Conservation (phyloP, 1,284 basidiomycete species). For the Pisolithus thermaeus region DNA sequence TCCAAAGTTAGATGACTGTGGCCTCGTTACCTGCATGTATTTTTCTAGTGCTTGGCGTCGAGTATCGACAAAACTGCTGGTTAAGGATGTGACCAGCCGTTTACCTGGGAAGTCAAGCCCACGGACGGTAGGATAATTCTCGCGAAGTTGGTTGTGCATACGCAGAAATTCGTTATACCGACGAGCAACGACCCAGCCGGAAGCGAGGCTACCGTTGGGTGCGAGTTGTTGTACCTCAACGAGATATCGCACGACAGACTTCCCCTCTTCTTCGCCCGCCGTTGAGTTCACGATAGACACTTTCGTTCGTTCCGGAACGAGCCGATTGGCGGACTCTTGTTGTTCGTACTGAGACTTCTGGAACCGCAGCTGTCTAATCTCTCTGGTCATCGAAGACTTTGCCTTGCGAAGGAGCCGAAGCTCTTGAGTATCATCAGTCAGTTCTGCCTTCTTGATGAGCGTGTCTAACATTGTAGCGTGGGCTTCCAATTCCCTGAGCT, state of each 20-base stretch:
- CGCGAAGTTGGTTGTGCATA: conserved; percentile 81
- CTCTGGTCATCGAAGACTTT: conserved; percentile 73
- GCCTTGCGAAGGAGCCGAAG: conserved; percentile 78
- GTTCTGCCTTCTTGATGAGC: conserved; percentile 88
- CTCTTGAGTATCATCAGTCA: conserved; percentile 87
- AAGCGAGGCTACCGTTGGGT: conserved; percentile 66
- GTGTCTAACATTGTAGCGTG: conserved; percentile 83
- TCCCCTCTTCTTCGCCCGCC: conserved; percentile 75
- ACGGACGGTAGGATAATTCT: conserved; percentile 62
- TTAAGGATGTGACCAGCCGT: conserved; percentile 76
- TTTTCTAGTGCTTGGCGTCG: conserved; percentile 77
- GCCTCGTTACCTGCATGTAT: conserved; percentile 75
- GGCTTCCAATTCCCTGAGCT: conserved; percentile 69
- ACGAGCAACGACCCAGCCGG: conserved; percentile 88
- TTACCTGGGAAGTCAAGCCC: conserved; percentile 87
- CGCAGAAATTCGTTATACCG: conserved; percentile 93
- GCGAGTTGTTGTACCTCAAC: conserved; percentile 85
- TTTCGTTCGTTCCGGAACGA: conserved; percentile 74
- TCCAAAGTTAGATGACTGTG: background rate
- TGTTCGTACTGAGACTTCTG: conserved; percentile 89
- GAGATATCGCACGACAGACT: conserved; percentile 88
- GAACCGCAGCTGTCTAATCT: conserved; percentile 80
- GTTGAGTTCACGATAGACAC: conserved; percentile 77
- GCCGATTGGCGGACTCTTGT: conserved; percentile 80
- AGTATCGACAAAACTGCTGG: conserved; percentile 80